phyloP scores from a whole-genome alignment of 2,329 filamentous ascomycete genomes.

The Truncatella angustata region DNA sequence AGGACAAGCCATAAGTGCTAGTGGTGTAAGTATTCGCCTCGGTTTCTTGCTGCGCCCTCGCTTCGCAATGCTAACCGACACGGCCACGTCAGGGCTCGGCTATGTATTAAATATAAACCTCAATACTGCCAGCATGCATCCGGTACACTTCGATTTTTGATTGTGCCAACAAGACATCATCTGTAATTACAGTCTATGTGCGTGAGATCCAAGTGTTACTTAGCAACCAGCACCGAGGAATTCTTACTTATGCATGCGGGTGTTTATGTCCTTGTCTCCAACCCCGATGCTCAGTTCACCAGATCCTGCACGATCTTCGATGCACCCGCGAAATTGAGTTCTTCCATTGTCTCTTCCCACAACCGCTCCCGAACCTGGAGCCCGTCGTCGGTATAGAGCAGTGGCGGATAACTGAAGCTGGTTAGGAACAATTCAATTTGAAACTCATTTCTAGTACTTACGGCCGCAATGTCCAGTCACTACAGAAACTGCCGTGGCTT shows the following conservation, averaged over 20 bases:
- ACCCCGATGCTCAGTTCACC: conserved; percentile 14
- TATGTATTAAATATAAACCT: conserved; percentile 11
- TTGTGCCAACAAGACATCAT: no score
- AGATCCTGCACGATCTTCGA: conserved; percentile 19
- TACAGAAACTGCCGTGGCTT: conserved; percentile 13
- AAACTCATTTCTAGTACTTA: background rate
- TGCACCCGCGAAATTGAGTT: conserved; percentile 23
- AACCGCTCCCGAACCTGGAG: conserved; percentile 17
- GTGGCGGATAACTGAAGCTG: conserved; percentile 18
- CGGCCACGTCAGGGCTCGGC: conserved; percentile 14
- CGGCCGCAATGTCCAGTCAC: conserved; percentile 16
- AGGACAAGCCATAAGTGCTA: conserved; percentile 55
- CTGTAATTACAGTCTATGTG: no score
- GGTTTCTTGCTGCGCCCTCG: background rate
- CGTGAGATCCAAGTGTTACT: no score
- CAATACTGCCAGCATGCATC: background rate
- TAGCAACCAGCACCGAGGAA: no score
- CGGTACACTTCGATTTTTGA: background rate
- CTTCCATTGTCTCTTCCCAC: conserved; percentile 28
- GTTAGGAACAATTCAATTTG: background rate
- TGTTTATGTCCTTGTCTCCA: no score
- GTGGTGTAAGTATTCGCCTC: conserved; percentile 38
- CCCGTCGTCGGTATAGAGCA: conserved; percentile 22
- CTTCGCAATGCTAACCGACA: background rate
- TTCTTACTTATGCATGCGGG: no score